Evolutionary conservation across 345 rosid genomes (phyloP), one percentile per base, ranked within the genome.

Genomic region (Dimocarpus longan): DNA sequence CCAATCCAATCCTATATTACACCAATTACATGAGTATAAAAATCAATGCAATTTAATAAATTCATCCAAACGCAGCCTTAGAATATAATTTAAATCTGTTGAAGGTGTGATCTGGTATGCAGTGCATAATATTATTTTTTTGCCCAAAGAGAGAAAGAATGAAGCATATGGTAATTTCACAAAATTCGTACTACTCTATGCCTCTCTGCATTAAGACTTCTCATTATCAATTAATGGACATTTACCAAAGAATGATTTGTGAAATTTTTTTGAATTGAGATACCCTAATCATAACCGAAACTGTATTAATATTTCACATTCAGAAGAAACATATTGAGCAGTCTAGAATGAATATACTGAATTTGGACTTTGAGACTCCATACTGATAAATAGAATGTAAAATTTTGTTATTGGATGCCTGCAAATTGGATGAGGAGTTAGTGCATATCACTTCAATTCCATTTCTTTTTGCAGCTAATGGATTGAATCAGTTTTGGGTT

Each of bases 401-500:
- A 10, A 10, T 64, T 24, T 26, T 64, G 37, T 12, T 63, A 63
- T 63, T 63, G 77, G 28, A 44, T 1, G 56, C 24, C 37, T 70
- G 6, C 54, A 0, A 22, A 6, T 70, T 44, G 24, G 73, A 70
- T 46, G 56, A 43, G 22, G 57, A 10, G 46, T 6, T 70, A 11
- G 59, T 46, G 19, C 57, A n/a, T 70, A 70, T 7, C 24, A 46
- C 22, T 18, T 46, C 8, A 10, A n/a, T 43, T 42, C 19, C 37
- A 70, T 70, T 24, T 43, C 28, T 22, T 5, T 70, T 44, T 69
- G 9, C 3, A 0, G 37, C 11, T 1, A 22, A 67, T 40, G 15
- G 12, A 19, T 40, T 69, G 8, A 12, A 69, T 69, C 68, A 48
- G 66, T 79, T 79, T 12, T 73, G 43, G 44, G 16, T 72, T 48